These are phyloP conservation scores for Haplosporangium sp. DNA, from an alignment of 371 early-diverging fungal genomes.

Conservation along the genomic window DNA sequence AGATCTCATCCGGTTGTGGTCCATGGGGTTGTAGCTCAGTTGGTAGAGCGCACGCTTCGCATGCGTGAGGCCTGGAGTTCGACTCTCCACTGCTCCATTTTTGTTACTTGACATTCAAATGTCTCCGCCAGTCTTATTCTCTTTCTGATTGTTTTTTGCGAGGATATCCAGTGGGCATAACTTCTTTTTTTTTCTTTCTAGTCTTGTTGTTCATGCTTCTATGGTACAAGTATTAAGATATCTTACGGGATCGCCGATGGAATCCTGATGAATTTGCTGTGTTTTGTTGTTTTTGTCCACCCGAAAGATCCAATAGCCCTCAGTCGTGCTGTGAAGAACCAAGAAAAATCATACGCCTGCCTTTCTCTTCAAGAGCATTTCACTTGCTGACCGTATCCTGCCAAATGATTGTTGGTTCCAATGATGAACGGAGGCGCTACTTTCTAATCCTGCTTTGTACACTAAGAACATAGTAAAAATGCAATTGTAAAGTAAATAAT, in stretches of 20 bases:
- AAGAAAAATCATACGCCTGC: slow-evolving; percentile 6
- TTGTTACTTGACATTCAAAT: no score
- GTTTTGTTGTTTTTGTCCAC: not conserved
- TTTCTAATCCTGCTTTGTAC: slow-evolving; percentile 53
- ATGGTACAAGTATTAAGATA: no score
- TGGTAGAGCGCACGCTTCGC: slow-evolving; percentile 53
- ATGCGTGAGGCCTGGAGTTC: slow-evolving; percentile 49
- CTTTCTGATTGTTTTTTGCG: no score
- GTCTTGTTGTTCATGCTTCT: no score
- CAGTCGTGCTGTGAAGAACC: not conserved
- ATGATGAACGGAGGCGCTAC: slow-evolving; percentile 42
- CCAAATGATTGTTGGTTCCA: slow-evolving; percentile 56
- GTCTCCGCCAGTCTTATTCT: no score
- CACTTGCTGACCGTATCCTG: slow-evolving; percentile 53
- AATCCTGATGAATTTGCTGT: not conserved
- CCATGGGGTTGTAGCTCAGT: slow-evolving; percentile 52
- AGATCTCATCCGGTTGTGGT: no score
- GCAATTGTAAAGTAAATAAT: slow-evolving; percentile 1
- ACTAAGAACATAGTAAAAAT: slow-evolving; percentile 15
- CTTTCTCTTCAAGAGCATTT: slow-evolving; percentile 47
- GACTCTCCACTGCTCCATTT: slow-evolving; percentile 45
- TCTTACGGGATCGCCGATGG: no score
- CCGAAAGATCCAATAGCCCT: not conserved
- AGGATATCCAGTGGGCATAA: no score
- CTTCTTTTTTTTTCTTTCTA: no score